A percentile compares a stretch with the other conserved stretches of the same genome.
Conservation (phyloP, 176 grass and related monocot genomes). For the Hordeum vulgare region MorexV3_pseudomolecules_assembly NC_058522.1:385729933-385730432, state of each 20-base stretch:
- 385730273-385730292: background rate
- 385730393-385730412: constrained; percentile 29
- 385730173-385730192: background rate
- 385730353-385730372: constrained; percentile 28
- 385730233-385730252: background rate
- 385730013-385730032: constrained; percentile 14
- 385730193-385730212: constrained; percentile 20
- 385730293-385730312: constrained; percentile 8
- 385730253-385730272: background rate
- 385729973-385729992: background rate
- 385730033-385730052: background rate
- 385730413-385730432: background rate
- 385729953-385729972: background rate
- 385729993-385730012: background rate
- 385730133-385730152: background rate
- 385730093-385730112: too few relatives aligned
- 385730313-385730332: constrained; percentile 13
- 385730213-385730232: background rate
- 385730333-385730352: constrained; percentile 33
- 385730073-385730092: too few relatives aligned
- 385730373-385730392: constrained; percentile 39
- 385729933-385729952: background rate
- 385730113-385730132: too few relatives aligned
- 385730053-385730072: too few relatives aligned
- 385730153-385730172: background rate